A percentile compares a stretch with the other conserved stretches of the same genome.
Evolutionary conservation across 1,284 basidiomycete species (phyloP).

Genomic region (Moesziomyces parantarcticus): DNA sequence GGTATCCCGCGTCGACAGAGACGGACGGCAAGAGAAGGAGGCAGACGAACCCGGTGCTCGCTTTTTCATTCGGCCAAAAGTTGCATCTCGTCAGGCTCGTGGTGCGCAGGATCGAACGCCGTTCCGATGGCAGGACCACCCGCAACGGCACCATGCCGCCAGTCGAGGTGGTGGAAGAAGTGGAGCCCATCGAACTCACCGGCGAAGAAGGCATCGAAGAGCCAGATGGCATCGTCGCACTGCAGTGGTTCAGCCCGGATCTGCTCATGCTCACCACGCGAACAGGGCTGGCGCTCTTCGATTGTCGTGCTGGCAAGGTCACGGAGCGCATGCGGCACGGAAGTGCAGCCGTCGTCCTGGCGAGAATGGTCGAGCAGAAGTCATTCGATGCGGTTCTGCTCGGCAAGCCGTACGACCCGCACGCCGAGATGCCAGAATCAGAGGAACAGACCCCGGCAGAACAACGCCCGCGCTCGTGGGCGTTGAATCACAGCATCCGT

Average conservation of each 20-base stretch:
- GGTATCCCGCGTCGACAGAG: constrained; percentile 57
- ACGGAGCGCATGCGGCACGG: constrained; percentile 50
- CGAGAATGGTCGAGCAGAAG: constrained; percentile 37
- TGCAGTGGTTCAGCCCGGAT: constrained; percentile 71
- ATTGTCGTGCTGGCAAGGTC: constrained; percentile 47
- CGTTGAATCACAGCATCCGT: constrained; percentile 73
- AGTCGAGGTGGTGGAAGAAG: constrained; percentile 22
- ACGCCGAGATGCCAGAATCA: constrained; percentile 10
- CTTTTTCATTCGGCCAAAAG: constrained; percentile 53
- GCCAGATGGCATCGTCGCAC: constrained; percentile 67
- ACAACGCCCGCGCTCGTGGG: constrained; percentile 21
- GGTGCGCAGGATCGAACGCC: constrained; percentile 28
- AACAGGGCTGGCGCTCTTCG: constrained; percentile 47
- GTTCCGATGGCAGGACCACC: constrained; percentile 5
- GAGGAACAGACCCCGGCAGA: neutral
- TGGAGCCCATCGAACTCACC: constrained; percentile 40
- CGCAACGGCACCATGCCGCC: neutral
- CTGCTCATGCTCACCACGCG: constrained; percentile 49
- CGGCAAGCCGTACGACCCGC: constrained; percentile 25
- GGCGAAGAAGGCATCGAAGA: constrained; percentile 38
- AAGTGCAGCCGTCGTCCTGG: constrained; percentile 68
- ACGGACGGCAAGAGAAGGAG: constrained; percentile 35
- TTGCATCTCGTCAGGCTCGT: constrained; percentile 53
- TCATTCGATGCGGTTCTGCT: constrained; percentile 37
- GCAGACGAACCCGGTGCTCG: constrained; percentile 56